phyloP scores from a whole-genome alignment of 2,329 filamentous ascomycete species.

The Microsporum audouinii region DNA sequence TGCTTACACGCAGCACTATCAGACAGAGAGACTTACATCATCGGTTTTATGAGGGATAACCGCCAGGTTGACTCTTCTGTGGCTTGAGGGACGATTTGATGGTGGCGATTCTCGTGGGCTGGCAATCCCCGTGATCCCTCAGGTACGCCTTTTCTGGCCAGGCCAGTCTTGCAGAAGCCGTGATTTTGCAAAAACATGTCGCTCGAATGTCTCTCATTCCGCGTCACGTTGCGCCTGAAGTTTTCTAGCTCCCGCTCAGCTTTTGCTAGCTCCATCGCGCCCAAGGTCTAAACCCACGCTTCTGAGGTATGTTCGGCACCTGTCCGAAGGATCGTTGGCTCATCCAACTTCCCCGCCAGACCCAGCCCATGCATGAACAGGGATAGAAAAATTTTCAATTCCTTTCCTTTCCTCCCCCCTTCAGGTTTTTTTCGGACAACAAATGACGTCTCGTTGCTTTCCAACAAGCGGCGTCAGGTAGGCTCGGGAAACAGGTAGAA shows the following conservation, averaged over 20 bases:
- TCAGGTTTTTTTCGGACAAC: not conserved
- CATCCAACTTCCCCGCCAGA: not conserved
- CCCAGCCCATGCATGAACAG: conserved; percentile 1
- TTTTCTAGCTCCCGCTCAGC: conserved; percentile 4
- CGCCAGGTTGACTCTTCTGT: not conserved
- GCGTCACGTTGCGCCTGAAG: not conserved
- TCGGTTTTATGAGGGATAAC: too few species aligned
- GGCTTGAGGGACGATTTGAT: not conserved
- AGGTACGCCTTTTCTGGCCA: not conserved
- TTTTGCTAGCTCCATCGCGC: not conserved
- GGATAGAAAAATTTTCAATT: not conserved
- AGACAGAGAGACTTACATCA: not conserved
- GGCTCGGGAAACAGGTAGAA: not conserved
- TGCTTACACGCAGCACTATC: not conserved
- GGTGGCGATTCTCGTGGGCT: not conserved
- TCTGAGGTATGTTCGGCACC: not conserved
- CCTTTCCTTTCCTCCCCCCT: not conserved
- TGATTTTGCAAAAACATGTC: not conserved
- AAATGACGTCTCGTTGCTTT: not conserved
- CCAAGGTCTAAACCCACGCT: not conserved
- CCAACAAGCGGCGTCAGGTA: not conserved
- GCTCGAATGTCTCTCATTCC: not conserved
- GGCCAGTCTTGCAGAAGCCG: not conserved
- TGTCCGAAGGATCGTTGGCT: conserved; percentile 3
- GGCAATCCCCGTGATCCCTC: not conserved